Evolutionary conservation across 257 asterid genomes (phyloP).

Genomic region (Fraxinus americana): DNA sequence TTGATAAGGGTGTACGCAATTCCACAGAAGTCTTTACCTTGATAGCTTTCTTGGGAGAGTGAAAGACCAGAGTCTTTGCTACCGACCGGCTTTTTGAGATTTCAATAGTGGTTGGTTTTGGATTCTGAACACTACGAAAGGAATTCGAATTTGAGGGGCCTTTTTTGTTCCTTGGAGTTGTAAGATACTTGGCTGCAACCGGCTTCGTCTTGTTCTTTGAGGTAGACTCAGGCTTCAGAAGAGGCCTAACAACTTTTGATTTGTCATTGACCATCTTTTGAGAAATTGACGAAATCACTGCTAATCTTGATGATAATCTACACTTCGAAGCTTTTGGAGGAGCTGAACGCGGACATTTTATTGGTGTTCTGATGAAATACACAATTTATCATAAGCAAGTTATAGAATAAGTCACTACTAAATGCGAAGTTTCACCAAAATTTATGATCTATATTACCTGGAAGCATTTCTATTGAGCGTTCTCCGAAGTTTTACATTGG

Average conservation of each 20-base stretch:
- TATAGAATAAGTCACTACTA: neutral
- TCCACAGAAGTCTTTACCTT: conserved; percentile 61
- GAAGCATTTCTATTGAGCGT: conserved; percentile 66
- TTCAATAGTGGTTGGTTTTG: conserved; percentile 45
- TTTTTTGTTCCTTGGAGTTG: conserved; percentile 80
- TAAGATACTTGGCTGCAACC: conserved; percentile 89
- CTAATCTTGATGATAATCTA: conserved; percentile 53
- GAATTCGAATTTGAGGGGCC: conserved; percentile 39
- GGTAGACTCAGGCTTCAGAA: conserved; percentile 46
- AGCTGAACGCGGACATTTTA: conserved; percentile 83
- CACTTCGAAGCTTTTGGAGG: conserved; percentile 82
- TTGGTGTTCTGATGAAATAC: conserved; percentile 48
- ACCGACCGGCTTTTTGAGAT: conserved; percentile 47
- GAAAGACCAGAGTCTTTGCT: conserved; percentile 71
- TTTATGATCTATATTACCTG: conserved; percentile 40
- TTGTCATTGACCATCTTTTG: conserved; percentile 45
- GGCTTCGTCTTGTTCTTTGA: conserved; percentile 65
- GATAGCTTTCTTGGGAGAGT: conserved; percentile 63
- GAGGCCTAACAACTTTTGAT: conserved; percentile 39
- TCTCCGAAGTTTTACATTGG: conserved; percentile 70
- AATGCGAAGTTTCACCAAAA: neutral
- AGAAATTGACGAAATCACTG: conserved; percentile 56
- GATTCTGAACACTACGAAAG: conserved; percentile 74
- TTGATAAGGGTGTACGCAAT: conserved; percentile 55
- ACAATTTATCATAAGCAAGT: conserved; percentile 12